Evolutionary conservation across 306 rosid genomes (phyloP), one percentile per base, ranked within the genome.

Genomic region (Casuarina glauca): DNA sequence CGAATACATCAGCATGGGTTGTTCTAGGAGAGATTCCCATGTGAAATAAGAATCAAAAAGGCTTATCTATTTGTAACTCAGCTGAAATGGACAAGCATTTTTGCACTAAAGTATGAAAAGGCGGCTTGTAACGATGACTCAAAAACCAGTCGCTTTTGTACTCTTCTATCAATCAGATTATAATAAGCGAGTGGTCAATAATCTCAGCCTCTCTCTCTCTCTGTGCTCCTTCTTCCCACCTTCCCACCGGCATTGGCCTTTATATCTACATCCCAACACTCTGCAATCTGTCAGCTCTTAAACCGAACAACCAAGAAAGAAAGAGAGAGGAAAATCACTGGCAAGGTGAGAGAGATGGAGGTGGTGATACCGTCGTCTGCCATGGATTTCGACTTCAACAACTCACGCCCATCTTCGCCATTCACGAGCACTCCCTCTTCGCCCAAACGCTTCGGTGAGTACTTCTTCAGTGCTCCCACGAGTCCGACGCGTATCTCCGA

Each of bases 401-500:
- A 81, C 32, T 70, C 84, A 1, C 77, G 61, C 41, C 68, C 89
- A 20, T 84, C 91, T 36, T 85, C 90, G 9, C 89, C 87, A 0
- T 86, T 84, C 73, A 35, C 83, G n/a, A 89, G 84, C 9, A 82
- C 82, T 45, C 97, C 94, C 60, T 80, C 91, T 9, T 82, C 97
- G 6, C 90, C 97, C 6, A 76, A 76, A 54, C 88, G 89, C 15
- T 84, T 88, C 36, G 92, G 90, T 12, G 79, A 86, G 15, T 80
- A 53, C 79, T 89, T 78, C 87, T 61, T 86, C 51, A 95, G 99
- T 63, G 93, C 92, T 26, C 98, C 98, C 1, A 6, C 92, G 0
- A 92, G 95, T 68, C 98, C 98, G 0, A 68, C 95, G 4, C 87
- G 90, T 43, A 20, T 86, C 45, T 81, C 97, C 0, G 73, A 87